These are phyloP conservation scores for Artemisia tridentata DNA, from an alignment of 129 eudicot genomes.

Conservation along the genomic window DNA sequence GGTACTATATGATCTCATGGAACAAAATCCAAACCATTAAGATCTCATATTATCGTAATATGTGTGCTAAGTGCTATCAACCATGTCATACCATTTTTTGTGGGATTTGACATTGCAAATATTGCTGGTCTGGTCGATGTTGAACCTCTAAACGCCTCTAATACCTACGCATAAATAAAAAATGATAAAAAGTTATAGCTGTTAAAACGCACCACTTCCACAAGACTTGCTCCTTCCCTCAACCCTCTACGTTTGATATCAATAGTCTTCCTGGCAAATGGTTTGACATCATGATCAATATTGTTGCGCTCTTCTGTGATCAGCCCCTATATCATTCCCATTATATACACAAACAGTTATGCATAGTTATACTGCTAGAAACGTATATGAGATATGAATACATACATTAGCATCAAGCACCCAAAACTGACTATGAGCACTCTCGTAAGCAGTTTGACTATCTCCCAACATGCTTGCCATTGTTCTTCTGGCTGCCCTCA, in stretches of 20 bases:
- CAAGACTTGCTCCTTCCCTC: slow-evolving; percentile 84
- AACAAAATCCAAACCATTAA: too few species aligned
- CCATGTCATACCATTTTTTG: too few species aligned
- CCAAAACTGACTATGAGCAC: slow-evolving; percentile 91
- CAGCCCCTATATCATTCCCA: slow-evolving; percentile 55
- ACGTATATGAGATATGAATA: background rate
- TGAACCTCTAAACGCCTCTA: slow-evolving; percentile 75
- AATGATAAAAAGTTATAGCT: background rate
- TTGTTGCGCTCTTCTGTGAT: slow-evolving; percentile 76
- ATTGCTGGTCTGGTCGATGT: slow-evolving; percentile 93
- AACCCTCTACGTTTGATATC: slow-evolving; percentile 69
- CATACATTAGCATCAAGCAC: slow-evolving; percentile 88
- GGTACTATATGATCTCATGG: too few species aligned
- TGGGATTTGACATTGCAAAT: too few species aligned
- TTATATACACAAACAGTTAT: background rate
- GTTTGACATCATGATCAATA: slow-evolving; percentile 69
- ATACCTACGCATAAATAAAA: slow-evolving; percentile 39
- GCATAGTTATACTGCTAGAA: background rate
- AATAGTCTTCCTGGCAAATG: slow-evolving; percentile 74
- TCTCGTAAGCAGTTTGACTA: slow-evolving; percentile 71
- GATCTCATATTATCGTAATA: too few species aligned
- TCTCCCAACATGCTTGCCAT: slow-evolving; percentile 94
- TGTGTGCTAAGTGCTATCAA: too few species aligned
- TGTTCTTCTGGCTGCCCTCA: slow-evolving; percentile 90
- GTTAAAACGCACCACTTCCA: slow-evolving; percentile 69